phyloP scores from a whole-genome alignment of 371 early-diverging fungal genomes.

The Mucor saturninus region DNA sequence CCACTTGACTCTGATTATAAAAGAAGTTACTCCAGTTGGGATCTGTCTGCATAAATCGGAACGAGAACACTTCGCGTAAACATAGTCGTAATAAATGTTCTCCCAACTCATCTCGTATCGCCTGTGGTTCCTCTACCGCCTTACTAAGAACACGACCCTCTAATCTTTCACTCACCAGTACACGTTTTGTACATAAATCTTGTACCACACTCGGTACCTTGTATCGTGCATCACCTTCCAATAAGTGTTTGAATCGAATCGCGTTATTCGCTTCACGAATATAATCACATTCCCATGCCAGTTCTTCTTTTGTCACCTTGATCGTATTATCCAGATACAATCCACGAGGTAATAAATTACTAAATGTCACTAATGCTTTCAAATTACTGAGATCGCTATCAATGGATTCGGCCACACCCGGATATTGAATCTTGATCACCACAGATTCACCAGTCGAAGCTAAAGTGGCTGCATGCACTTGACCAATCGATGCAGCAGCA shows the following conservation, averaged over 20 bases:
- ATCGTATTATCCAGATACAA: conserved; percentile 96
- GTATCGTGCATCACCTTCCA: conserved; percentile 68
- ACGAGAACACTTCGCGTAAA: conserved; percentile 89
- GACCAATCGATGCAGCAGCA: conserved; percentile 97
- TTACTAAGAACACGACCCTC: conserved; percentile 76
- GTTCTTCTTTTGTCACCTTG: conserved; percentile 85
- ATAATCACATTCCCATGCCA: conserved; percentile 97
- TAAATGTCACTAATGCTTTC: conserved; percentile 77
- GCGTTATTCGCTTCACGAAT: conserved; percentile 84
- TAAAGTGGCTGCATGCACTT: conserved; percentile 86
- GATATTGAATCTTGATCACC: conserved; percentile 97
- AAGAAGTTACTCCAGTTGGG: conserved; percentile 99
- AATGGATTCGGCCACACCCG: conserved; percentile 89
- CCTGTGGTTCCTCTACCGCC: conserved; percentile 69
- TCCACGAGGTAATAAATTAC: conserved; percentile 88
- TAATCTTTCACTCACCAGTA: conserved; percentile 85
- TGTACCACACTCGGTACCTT: conserved; percentile 76
- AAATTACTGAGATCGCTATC: conserved; percentile 89
- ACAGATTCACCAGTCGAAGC: conserved; percentile 59
- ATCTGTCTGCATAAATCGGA: conserved; percentile 97
- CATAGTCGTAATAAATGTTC: conserved; percentile 78
- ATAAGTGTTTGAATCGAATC: conserved; percentile 64
- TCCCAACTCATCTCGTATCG: conserved; percentile 64
- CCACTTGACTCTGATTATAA: conserved; percentile 79
- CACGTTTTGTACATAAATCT: conserved; percentile 73